A percentile compares a stretch with the other conserved stretches of the same genome.
Conservation (phyloP, 108 stramenopile genomes). For the Pseudonitzschia multiseries region DNA sequence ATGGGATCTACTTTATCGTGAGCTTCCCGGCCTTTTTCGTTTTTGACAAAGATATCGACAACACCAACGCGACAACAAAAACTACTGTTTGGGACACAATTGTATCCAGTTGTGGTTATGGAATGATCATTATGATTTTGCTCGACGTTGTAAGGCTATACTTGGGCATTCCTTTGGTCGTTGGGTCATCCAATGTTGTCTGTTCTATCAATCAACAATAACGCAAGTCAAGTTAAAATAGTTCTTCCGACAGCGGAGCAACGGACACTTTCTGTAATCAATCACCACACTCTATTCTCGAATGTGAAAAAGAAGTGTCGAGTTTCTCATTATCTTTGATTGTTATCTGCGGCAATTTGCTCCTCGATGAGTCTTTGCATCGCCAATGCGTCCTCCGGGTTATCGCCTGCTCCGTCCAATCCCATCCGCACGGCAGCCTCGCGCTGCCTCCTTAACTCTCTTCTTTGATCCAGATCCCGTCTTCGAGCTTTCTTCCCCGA, state of each 20-base stretch:
- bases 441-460: constrained; percentile 69
- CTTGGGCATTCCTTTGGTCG: constrained; percentile 76
- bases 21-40: constrained; percentile 91
- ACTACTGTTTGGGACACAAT: constrained; percentile 74
- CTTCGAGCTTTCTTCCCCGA: constrained; percentile 71
- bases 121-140: constrained; percentile 92
- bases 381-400: constrained; percentile 28
- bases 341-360: constrained; percentile 37
- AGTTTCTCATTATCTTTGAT: background rate
- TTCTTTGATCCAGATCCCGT: constrained; percentile 59
- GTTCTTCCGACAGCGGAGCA: too few relatives aligned
- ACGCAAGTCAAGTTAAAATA: too few relatives aligned
- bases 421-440: constrained; percentile 77
- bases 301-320: too few relatives aligned
- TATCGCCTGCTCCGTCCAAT: constrained; percentile 45
- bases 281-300: too few relatives aligned
- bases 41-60: constrained; percentile 70
- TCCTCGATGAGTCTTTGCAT: constrained; percentile 56
- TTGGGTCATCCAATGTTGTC: constrained; percentile 43
- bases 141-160: constrained; percentile 91
- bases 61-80: constrained; percentile 15
- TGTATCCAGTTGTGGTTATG: constrained; percentile 79
- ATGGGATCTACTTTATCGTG: constrained; percentile 98
- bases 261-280: too few relatives aligned
- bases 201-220: constrained; percentile 9